Evolutionary conservation across 148 eudicot genomes (phyloP).

Genomic region (Hydrangea macrophylla): DNA sequence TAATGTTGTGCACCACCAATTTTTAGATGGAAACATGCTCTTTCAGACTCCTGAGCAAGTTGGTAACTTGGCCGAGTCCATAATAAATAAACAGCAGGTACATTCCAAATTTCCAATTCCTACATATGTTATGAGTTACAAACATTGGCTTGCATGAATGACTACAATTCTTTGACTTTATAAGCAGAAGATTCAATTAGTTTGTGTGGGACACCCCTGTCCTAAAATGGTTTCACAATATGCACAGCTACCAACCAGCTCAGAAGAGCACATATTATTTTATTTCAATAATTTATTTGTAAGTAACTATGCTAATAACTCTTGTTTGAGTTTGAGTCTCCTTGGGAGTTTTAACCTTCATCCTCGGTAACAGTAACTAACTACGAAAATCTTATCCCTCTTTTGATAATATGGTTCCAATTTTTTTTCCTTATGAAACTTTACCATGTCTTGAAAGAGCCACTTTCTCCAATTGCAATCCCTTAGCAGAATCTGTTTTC

Average conservation of each 20-base stretch:
- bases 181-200: too few species aligned
- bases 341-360: background rate
- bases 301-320: background rate
- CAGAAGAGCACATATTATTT: too few species aligned
- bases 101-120: too few species aligned
- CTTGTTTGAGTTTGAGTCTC: background rate
- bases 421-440: background rate
- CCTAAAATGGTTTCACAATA: too few species aligned
- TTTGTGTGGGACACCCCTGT: too few species aligned
- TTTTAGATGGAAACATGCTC: conserved; percentile 11
- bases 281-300: too few species aligned
- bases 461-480: background rate
- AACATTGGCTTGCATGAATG: background rate
- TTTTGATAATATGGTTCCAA: too few species aligned
- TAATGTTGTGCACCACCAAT: conserved; percentile 6
- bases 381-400: background rate
- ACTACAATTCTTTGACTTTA: too few species aligned
- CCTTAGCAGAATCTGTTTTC: background rate
- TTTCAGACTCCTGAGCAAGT: conserved; percentile 5
- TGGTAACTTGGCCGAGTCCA: background rate
- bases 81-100: conserved; percentile 18
- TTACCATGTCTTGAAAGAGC: background rate
- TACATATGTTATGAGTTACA: too few species aligned
- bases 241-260: too few species aligned
- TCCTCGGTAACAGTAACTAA: background rate